phyloP scores from a whole-genome alignment of 306 rosid species.

The Trifolium repens region DNA sequence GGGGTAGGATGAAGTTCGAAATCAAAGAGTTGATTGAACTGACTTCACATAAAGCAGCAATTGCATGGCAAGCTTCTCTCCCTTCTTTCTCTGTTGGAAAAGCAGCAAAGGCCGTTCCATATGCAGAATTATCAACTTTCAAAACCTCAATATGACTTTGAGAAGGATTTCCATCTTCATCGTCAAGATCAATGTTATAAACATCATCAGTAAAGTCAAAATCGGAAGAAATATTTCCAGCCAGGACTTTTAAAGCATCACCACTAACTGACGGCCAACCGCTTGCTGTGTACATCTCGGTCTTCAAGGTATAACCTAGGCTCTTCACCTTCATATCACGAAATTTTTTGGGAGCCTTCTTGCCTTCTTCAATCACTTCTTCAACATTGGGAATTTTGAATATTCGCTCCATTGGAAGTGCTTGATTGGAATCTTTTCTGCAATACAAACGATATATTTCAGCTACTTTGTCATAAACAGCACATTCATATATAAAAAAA shows the following conservation, averaged over 20 bases:
- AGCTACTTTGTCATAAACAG: conserved; percentile 15
- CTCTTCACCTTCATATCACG: conserved; percentile 62
- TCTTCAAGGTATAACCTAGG: conserved; percentile 51
- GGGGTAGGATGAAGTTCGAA: conserved; percentile 95
- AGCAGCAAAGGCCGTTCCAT: conserved; percentile 76
- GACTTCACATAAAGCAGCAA: conserved; percentile 95
- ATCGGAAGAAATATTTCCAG: conserved; percentile 88
- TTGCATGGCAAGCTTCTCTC: conserved; percentile 94
- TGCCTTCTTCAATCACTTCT: conserved; percentile 77
- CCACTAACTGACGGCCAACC: conserved; percentile 98
- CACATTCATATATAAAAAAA: conserved; percentile 13
- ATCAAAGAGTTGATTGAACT: conserved; percentile 92
- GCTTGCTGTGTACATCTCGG: conserved; percentile 78
- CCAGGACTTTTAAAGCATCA: conserved; percentile 76
- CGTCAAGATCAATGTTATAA: conserved; percentile 37
- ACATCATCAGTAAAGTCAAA: conserved; percentile 60
- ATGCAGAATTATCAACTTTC: conserved; percentile 55
- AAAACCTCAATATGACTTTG: conserved; percentile 45
- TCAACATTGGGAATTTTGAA: conserved; percentile 80
- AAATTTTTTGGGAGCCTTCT: conserved; percentile 69
- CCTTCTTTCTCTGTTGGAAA: conserved; percentile 67
- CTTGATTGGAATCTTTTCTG: conserved; percentile 68
- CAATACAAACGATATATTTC: conserved; percentile 34
- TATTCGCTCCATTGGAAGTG: conserved; percentile 66
- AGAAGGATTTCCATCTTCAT: conserved; percentile 47